Base-by-base conservation (phyloP, 495 filamentous ascomycete species). In the Penicillium coffeae region DNA sequence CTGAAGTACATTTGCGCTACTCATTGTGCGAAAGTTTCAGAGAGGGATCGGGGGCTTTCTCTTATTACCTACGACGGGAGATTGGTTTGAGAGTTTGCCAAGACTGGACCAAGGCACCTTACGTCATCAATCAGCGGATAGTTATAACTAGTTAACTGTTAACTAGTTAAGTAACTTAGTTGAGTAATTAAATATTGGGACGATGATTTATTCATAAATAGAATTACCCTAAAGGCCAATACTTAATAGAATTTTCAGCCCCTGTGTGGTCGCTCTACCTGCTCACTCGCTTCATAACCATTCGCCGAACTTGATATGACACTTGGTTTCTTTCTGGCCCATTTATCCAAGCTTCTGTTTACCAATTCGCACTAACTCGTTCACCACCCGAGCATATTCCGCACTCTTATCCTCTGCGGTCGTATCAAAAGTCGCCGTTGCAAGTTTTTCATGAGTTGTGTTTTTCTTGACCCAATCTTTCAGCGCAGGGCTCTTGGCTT, bases 401-500 rank as follows among this genome's bases (percentile, higher is more conserved):
- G 38, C 38, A 21, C 5, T 40, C 32, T 42, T 52, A 43, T 52
- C 50, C 16, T 48, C 30, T 12, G 50, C 50, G 22, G 34, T 35
- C 8, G 50, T 52, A 16, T 52, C 22, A 30, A 42, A 42, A 18
- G 30, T 22, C 10, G 27, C 36, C 1, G 44, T 52, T 27, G 50
- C 50, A 21, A 58, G 45, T 18, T 58, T 58, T 36, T 25, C 51
- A 38, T 58, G 42, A 1, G 50, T 53, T 37, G 50, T 39, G 21
- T 58, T 36, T 50, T 53, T 58, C 39, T 51, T 58, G 18, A 47
- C 37, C 38, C 38, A 58, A 19, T 52, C 50, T 22, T 47, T 53
- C 39, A 58, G 42, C 8, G 41, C 54, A 16, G 44, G 54, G 21
- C 45, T 58, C 40, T 58, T 46, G 50, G 54, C 54, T 21, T 58